Percentiles rank a stretch among this genome's conserved stretches.
Conservation (phyloP, 2,329 filamentous ascomycete species). For the Paraphoma sp. region DNA sequence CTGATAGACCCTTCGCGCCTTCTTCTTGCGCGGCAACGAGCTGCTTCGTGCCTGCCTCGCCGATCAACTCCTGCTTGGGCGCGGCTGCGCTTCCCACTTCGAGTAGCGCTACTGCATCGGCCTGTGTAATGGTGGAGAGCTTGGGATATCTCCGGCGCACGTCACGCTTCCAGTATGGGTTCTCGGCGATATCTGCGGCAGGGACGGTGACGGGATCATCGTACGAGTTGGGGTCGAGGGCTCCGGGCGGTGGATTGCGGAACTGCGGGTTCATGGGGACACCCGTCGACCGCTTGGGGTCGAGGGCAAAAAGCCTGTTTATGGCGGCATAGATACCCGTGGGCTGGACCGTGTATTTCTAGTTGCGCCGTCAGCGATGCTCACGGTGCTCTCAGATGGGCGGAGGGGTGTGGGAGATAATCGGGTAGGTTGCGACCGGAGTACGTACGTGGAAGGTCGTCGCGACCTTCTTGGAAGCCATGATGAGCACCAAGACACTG, state of each 20-base stretch:
- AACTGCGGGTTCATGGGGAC: conserved; percentile 91
- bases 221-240: conserved; percentile 72
- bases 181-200: conserved; percentile 87
- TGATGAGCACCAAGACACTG: conserved; percentile 25
- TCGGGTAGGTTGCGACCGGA: conserved; percentile 2
- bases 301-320: conserved; percentile 79
- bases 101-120: conserved; percentile 84
- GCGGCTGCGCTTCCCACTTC: conserved; percentile 80
- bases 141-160: conserved; percentile 80
- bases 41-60: conserved; percentile 74
- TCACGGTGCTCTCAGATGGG: neutral
- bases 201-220: conserved; percentile 83
- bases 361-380: conserved; percentile 17
- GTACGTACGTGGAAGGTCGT: conserved; percentile 39
- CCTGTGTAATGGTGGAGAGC: conserved; percentile 80
- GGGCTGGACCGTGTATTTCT: conserved; percentile 98
- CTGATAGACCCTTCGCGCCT: conserved; percentile 73
- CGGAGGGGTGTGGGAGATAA: conserved; percentile 9
- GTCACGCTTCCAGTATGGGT: conserved; percentile 97
- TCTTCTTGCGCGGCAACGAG: conserved; percentile 79
- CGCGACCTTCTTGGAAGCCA: conserved; percentile 41
- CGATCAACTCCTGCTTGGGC: conserved; percentile 82
- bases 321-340: conserved; percentile 86
- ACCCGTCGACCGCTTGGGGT: conserved; percentile 87
- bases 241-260: conserved; percentile 83